Base-by-base conservation (phyloP, 805 yeast genomes). In the Candida koratica region DNA sequence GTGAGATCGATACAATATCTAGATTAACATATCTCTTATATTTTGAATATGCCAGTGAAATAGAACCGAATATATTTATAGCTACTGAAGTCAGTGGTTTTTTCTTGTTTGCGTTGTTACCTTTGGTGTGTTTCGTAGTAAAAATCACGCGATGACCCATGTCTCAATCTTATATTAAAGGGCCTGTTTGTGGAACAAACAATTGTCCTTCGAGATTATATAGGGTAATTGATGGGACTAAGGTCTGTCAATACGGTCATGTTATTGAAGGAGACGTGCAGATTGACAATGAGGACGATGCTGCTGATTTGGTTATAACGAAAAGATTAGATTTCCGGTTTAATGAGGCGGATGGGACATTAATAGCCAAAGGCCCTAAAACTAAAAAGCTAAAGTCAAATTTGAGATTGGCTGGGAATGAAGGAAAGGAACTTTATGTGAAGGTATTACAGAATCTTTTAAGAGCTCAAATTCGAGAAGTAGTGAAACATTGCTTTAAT, bases 191-290 rank as follows among this genome's bases (percentile, higher is more conserved):
- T 69, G 97, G 97, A 1, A 79, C 80, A 2, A 89, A 84, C 44
- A 90, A 90, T 64, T 90, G 98, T 60, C 77, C 84, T 4, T 84
- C 96, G 1, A 63, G 78, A 25, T 71, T 81, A 34, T 90, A 86
- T 77, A 71, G 81, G 34, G 58, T 75, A 19, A 62, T 77, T 3
- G 86, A 84, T 49, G 98, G 98, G 17, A 76, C 76, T 34, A 72
- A 79, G 38, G 81, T 89, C 8, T 90, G 98, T 55, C 90, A 84
- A 49, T 82, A 75, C 51, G 97, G 97, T 4, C 98, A 90, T 60
- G 88, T 89, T 14, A 75, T 77, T 58, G 90, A 81, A 45, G 88
- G 89, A 23, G 83, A 80, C 43, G 53, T 83, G 17, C 95, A 86
- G 54, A 69, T 78, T 43, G 84, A 84, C 44, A 90, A 86, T 49